phyloP scores from a whole-genome alignment of 208 protist genomes.

The Trypanosoma boissoni region DNA sequence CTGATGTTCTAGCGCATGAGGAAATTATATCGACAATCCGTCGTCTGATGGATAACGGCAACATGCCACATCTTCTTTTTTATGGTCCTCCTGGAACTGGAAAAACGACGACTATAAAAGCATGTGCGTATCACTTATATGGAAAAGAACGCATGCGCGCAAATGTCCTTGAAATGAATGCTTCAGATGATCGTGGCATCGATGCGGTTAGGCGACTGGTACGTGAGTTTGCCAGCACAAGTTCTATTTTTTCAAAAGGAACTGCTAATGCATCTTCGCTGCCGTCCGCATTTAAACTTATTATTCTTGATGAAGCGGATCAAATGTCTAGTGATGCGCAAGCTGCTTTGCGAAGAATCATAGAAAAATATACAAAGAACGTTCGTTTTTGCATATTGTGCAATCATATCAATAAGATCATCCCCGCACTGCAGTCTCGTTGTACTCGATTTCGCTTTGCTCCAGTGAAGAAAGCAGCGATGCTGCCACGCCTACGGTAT shows the following conservation, averaged over 20 bases:
- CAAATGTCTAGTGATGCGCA: constrained; percentile 98
- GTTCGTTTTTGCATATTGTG: constrained; percentile 99
- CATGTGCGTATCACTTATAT: constrained; percentile 92
- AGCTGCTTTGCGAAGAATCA: constrained; percentile 96
- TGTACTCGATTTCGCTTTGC: constrained; percentile 99
- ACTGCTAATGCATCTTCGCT: constrained; percentile 1
- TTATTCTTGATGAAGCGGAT: constrained; percentile 99
- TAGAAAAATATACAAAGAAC: constrained; percentile 98
- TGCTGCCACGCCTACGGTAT: constrained; percentile 78
- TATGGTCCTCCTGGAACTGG: constrained; percentile 96
- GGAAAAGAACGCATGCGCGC: constrained; percentile 85
- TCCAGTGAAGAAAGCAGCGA: constrained; percentile 86
- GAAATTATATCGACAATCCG: constrained; percentile 90
- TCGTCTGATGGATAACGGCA: constrained; percentile 89
- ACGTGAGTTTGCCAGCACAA: constrained; percentile 97
- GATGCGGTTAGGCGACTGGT: constrained; percentile 98
- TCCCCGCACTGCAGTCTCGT: constrained; percentile 95
- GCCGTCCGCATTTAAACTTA: constrained; percentile 94
- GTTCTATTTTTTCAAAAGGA: constrained; percentile 89
- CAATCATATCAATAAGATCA: constrained; percentile 98
- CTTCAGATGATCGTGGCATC: constrained; percentile 99
- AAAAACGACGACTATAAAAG: constrained; percentile 90
- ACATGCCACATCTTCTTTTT: constrained; percentile 98
- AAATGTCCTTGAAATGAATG: constrained; percentile 97
- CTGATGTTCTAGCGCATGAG: constrained; percentile 92